Conservation (phyloP, 2,329 filamentous ascomycete species). For the Penicillium sp. region DNA sequence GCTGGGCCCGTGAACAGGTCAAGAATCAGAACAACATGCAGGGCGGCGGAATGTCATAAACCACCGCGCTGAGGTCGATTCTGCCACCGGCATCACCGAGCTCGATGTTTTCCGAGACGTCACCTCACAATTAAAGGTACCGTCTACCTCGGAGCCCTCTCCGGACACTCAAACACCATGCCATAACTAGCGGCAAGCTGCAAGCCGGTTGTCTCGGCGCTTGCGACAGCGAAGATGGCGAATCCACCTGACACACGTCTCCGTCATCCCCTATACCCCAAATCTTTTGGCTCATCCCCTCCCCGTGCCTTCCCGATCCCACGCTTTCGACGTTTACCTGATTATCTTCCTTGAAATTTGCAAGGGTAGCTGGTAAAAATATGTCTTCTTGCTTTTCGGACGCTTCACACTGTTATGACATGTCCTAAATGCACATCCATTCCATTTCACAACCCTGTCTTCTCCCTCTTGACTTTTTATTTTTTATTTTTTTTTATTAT, state of each 20-base stretch:
- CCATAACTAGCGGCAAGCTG: conserved; percentile 18
- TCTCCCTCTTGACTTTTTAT: conserved; percentile 7
- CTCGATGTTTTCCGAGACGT: conserved; percentile 25
- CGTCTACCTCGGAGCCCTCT: conserved; percentile 16
- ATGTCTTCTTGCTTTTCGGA: conserved; percentile 28
- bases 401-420: conserved; percentile 25
- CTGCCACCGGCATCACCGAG: conserved; percentile 21
- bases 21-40: conserved; percentile 72
- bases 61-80: conserved; percentile 12
- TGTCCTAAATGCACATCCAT: conserved; percentile 23
- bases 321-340: conserved; percentile 11
- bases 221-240: conserved; percentile 7
- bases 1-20: conserved; percentile 96
- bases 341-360: conserved; percentile 4
- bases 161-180: conserved; percentile 23
- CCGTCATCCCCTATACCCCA: conserved; percentile 11
- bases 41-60: conserved; percentile 45
- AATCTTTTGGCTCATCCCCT: neutral
- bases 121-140: conserved; percentile 21
- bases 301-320: neutral
- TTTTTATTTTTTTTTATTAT: conserved; percentile 30
- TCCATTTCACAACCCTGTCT: conserved; percentile 19
- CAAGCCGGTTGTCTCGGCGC: neutral
- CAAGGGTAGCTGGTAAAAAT: conserved; percentile 8
- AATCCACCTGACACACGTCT: conserved; percentile 1